Evolutionary conservation across 306 rosid species (phyloP).

Genomic region (Mimosa bimucronata): DNA sequence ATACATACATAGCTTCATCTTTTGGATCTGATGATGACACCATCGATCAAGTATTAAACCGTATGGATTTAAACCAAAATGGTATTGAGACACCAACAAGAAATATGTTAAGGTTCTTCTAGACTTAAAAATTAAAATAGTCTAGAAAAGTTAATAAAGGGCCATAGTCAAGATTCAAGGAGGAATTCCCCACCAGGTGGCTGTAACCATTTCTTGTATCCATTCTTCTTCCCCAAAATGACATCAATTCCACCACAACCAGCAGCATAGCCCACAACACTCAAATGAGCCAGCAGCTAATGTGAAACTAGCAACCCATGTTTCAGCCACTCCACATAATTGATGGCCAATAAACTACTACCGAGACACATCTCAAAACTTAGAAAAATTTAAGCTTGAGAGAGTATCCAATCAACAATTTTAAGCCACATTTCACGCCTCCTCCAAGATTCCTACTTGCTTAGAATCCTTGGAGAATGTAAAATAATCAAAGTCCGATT

Average conservation of each 20-base stretch:
- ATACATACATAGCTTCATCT: conserved; percentile 52
- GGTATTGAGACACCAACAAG: too few relatives aligned
- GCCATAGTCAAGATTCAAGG: not conserved
- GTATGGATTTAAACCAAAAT: too few relatives aligned
- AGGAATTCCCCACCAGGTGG: not conserved
- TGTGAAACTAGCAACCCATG: not conserved
- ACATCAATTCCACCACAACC: not conserved
- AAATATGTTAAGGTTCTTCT: not conserved
- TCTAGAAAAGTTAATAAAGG: not conserved
- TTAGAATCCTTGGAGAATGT: not conserved
- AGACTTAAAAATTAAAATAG: not conserved
- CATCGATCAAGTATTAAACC: too few relatives aligned
- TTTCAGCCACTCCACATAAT: conserved; percentile 5
- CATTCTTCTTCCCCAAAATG: not conserved
- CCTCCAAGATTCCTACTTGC: not conserved
- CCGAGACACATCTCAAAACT: not conserved
- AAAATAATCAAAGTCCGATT: not conserved
- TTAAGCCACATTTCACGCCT: not conserved
- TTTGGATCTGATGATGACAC: too few relatives aligned
- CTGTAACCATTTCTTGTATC: not conserved
- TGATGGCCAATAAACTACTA: not conserved
- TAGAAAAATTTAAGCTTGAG: not conserved
- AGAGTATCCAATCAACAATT: not conserved
- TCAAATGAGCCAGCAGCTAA: not conserved
- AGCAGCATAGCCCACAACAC: not conserved